Conservation (phyloP, 495 filamentous ascomycete species). For the Penicillium goetzii region DNA sequence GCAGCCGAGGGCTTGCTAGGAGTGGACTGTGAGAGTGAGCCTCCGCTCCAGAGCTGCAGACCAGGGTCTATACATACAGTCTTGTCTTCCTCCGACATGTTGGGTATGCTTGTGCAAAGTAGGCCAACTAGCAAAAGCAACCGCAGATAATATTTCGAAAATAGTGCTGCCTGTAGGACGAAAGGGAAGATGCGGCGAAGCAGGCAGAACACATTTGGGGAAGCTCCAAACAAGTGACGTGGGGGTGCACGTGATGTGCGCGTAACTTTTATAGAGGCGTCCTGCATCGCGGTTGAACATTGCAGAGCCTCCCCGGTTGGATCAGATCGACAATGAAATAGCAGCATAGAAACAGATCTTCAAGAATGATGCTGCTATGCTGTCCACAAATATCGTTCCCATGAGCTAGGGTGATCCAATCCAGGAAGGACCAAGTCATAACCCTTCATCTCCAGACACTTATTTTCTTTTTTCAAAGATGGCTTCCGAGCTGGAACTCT, state of each 20-base stretch:
- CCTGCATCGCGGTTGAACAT: constrained; percentile 11
- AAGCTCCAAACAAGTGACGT: constrained; percentile 48
- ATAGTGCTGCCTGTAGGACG: constrained; percentile 31
- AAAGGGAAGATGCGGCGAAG: constrained; percentile 34
- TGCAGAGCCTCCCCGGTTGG: neutral
- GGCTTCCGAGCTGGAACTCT: constrained; percentile 58
- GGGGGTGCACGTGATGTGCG: constrained; percentile 40
- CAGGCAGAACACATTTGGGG: constrained; percentile 29
- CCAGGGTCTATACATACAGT: constrained; percentile 34
- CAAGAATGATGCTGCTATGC: constrained; percentile 9
- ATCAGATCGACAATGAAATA: constrained; percentile 5
- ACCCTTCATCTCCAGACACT: neutral
- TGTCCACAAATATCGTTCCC: neutral
- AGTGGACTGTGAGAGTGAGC: constrained; percentile 39
- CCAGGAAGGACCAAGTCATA: neutral
- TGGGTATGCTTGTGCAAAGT: constrained; percentile 12
- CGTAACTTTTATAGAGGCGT: constrained; percentile 29
- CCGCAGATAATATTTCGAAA: constrained; percentile 10
- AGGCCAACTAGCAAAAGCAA: neutral
- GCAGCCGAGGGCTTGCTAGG: constrained; percentile 39
- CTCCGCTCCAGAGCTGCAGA: constrained; percentile 12
- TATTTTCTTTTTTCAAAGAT: constrained; percentile 27
- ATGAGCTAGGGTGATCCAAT: neutral
- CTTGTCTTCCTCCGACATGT: constrained; percentile 49
- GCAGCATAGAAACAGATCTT: constrained; percentile 2